Base-by-base conservation (phyloP, 306 rosid genomes). In the Potentilla sterilis region DNA sequence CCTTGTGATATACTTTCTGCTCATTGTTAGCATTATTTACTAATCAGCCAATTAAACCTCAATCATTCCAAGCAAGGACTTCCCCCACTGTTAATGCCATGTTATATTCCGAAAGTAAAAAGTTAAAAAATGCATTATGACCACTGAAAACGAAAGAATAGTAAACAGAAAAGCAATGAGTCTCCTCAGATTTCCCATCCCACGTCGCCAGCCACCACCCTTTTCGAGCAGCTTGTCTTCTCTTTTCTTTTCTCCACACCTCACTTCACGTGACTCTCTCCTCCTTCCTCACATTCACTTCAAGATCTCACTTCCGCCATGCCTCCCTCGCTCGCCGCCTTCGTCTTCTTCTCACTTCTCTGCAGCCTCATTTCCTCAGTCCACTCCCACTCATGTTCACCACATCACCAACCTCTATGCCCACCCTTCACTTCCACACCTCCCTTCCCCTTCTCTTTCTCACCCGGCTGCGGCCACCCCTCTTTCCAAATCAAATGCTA, bases 401-500 rank as follows among this genome's bases (percentile, higher is more conserved):
- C 86, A 0, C 79, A 57, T 35, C 32, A 71, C 3, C 63, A 37
- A 5, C 35, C 78, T 44, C 47, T 70, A 0, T 94, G 97, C 13
- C 98, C 98, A 2, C 92, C 97, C 4, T 92, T 89, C 81, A 21
- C 84, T 28, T 70, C 97, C 32, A 3, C 59, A 4, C 92, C 80
- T 5, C 52, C 87, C 2, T 95, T 79, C 66, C 99, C 99, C 2
- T 95, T 95, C 83, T 95, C 99, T 6, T 79, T 82, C 24, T 64
- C 86, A 0, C 92, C 87, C 0, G 97, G 97, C 0, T 89, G 95
- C 18, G 99, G 99, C 68, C 99, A 95, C 88, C 99, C 99, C 18
- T 88, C 88, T 12, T 92, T 95, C 76, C 98, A 92, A 16, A 47
- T 95, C 0, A 81, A 72, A 5, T 95, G 99, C 69, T 77, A 90